Evolutionary conservation across 331 rosid species (phyloP), one percentile per base, ranked within the genome.

Genomic region (Stylosanthes scabra): DNA sequence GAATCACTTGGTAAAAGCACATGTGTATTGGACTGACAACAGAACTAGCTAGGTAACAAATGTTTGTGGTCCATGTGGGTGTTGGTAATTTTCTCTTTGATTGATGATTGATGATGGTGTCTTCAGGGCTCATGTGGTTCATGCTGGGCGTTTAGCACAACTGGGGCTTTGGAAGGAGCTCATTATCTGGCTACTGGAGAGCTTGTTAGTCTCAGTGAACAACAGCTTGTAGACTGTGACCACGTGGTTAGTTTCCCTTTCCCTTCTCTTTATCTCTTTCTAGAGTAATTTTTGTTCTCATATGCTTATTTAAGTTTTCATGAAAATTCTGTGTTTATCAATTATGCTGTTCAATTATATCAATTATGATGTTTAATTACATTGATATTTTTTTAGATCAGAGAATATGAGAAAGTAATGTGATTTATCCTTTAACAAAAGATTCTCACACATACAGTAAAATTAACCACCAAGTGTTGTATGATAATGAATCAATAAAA

Each of bases 211-310:
- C 88, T 95, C 52, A 95, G 99, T 11, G 98, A 92, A 81, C 98
- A 95, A 66, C 99, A 92, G 88, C 98, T 95, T 74, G 97, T 95
- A 83, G 99, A 95, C 74, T 95, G 99, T 15, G 99, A 95, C 68
- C 98, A 95, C 29, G 91, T 87, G 98, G 99, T 91, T 25, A 14
- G 66, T 75, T 65, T 29, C 28, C 28, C 1, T 52, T 49, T 1
- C 2, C 6, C 58, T 3, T 7, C 56, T 20, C 25, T 20, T 20
- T 20, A 20, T 20, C 25, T 20, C 25, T 20, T 20, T n/a, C n/a
- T n/a, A n/a, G n/a, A n/a, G n/a, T n/a, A n/a, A n/a, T n/a, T n/a
- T 28, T 47, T 9, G 8, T n/a, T 34, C 1, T 49, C 60, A 54
- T 4, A 7, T 28, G 2, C 9, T 45, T 54, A 42, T 9, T 1